A percentile compares a stretch with the other conserved stretches of the same genome.
Evolutionary conservation across 1,284 basidiomycete species (phyloP).

Genomic region (Porogramme epimiltina): DNA sequence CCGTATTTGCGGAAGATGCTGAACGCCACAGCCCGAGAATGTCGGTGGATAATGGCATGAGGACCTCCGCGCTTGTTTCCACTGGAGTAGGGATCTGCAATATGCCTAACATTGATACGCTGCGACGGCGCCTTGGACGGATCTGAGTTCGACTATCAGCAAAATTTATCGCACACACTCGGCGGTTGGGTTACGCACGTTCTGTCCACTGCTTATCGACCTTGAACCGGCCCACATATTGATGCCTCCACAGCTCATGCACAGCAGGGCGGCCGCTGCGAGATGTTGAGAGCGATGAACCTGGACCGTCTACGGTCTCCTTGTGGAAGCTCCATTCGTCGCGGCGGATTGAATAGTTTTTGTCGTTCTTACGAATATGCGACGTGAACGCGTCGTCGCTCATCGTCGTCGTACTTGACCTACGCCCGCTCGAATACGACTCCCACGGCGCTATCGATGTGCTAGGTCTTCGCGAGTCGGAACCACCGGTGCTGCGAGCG

Average conservation of each 20-base stretch:
- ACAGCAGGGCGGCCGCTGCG: slow-evolving; percentile 38
- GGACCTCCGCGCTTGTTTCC: slow-evolving; percentile 54
- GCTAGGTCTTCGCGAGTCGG: slow-evolving; percentile 13
- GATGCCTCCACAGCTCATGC: slow-evolving; percentile 70
- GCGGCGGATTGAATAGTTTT: slow-evolving; percentile 44
- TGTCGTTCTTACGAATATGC: slow-evolving; percentile 51
- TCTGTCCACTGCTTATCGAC: slow-evolving; percentile 52
- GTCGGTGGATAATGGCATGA: slow-evolving; percentile 71
- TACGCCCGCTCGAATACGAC: slow-evolving; percentile 34
- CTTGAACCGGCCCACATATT: slow-evolving; percentile 65
- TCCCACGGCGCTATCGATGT: slow-evolving; percentile 19
- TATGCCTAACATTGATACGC: slow-evolving; percentile 62
- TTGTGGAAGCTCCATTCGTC: slow-evolving; percentile 65
- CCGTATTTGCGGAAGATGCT: slow-evolving; percentile 70
- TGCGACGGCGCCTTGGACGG: slow-evolving; percentile 63
- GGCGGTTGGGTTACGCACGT: slow-evolving; percentile 42
- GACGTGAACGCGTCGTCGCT: slow-evolving; percentile 63
- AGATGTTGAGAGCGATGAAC: slow-evolving; percentile 17
- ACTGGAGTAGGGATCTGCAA: slow-evolving; percentile 48
- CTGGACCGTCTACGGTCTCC: slow-evolving; percentile 48
- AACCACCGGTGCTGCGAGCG: slow-evolving; percentile 15
- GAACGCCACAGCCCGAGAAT: slow-evolving; percentile 74
- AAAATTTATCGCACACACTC: neutral
- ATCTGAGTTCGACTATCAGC: slow-evolving; percentile 34
- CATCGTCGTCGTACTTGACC: slow-evolving; percentile 47